Base-by-base conservation (phyloP, 1,284 basidiomycete species). In the Tilletia setariae region DNA sequence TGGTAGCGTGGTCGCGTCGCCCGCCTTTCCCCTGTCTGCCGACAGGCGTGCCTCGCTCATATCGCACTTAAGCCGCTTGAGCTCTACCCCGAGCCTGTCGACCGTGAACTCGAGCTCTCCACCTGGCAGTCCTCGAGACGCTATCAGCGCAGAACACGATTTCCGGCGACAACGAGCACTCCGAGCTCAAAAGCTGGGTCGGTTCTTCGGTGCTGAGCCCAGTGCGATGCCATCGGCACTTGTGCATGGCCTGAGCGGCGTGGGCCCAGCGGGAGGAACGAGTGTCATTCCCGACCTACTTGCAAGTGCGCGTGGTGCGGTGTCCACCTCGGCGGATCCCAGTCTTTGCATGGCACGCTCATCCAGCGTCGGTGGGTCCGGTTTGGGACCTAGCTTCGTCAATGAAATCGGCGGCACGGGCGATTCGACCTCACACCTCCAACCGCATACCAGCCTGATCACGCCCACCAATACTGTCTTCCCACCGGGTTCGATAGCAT, bases 131-230 rank as follows among this genome's bases (percentile, higher is more conserved):
- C 49, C 40, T n/a, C 42, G 32, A 19, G 40, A 65, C 25, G 9
- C 49, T 19, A 35, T 59, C 64, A 59, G 56, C 28, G 40, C 42
- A 9, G 64, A 65, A 19, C 64, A 65, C 44, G 64, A 65, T 13
- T 23, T 49, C 16, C 49, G 64, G 13, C 49, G 64, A 15, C 64
- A 65, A 15, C 49, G 64, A 49, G 64, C 64, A 15, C 49, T 47
- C 21, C 35, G 64, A 11, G 64, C 64, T 2, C 49, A 47, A 44
- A 65, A 65, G 23, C 44, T 65, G n/a, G 56, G 56, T 25, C 42
- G 44, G 13, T 65, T 65, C 64, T 65, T 65, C 28, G 64, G 64
- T 19, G 64, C 49, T 19, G 40, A 43, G 35, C 64, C 64, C 8
- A 40, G 28, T 32, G 19, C 56, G 28, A 61, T 61, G 51, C 51